Percentiles rank a stretch among this genome's conserved stretches.
Conservation (phyloP, 805 yeast species). For the Saturnispora sekii region DNA sequence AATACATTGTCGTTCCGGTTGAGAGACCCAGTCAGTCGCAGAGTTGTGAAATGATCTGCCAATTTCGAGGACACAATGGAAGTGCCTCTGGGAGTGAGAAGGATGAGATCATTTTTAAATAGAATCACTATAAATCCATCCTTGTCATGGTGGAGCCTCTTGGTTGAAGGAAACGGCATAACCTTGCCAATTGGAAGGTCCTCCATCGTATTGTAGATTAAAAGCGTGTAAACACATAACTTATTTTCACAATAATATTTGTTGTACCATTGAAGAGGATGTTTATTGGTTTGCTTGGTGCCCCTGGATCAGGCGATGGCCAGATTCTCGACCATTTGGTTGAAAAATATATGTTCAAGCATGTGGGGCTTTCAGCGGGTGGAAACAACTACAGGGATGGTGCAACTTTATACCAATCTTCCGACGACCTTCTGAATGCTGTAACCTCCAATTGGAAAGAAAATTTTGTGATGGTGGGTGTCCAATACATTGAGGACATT, state of each 20-base stretch:
- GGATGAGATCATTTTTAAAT: slow-evolving; percentile 9
- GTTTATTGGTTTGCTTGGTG: slow-evolving; percentile 70
- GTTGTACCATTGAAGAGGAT: slow-evolving; percentile 23
- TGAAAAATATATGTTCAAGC: not conserved
- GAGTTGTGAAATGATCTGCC: slow-evolving; percentile 8
- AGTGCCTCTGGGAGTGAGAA: slow-evolving; percentile 7
- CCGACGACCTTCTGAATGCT: slow-evolving; percentile 41
- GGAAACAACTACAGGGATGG: not conserved
- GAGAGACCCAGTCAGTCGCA: slow-evolving; percentile 8
- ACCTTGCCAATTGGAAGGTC: slow-evolving; percentile 8
- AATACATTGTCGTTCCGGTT: slow-evolving; percentile 9
- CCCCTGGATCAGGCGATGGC: slow-evolving; percentile 56
- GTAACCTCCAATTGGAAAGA: slow-evolving; percentile 61
- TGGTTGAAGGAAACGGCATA: slow-evolving; percentile 1
- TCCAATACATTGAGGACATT: slow-evolving; percentile 34
- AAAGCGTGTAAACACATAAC: not conserved
- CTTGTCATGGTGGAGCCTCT: slow-evolving; percentile 8
- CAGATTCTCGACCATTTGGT: slow-evolving; percentile 29
- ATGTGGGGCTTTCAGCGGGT: not conserved
- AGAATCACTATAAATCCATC: slow-evolving; percentile 13
- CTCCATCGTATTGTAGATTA: slow-evolving; percentile 2
- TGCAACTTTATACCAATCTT: slow-evolving; percentile 10
- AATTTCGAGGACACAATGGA: slow-evolving; percentile 2
- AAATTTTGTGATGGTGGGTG: slow-evolving; percentile 47
- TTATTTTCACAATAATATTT: not conserved